Conservation (phyloP, 2,329 filamentous ascomycete genomes). For the Ceratocystis lukuohia region DNA sequence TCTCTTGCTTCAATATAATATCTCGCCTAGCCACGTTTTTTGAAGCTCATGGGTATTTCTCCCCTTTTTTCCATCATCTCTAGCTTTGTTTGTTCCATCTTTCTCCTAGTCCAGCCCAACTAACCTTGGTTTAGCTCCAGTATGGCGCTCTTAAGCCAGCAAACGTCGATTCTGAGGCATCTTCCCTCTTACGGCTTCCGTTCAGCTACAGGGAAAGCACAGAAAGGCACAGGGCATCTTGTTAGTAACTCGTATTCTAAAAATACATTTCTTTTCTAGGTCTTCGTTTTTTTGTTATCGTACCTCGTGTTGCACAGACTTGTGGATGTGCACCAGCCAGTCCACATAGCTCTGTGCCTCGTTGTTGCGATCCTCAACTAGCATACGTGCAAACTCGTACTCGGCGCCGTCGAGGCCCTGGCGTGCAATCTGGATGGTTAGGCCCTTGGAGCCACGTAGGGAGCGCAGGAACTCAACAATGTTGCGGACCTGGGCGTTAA, state of each 20-base stretch:
- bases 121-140: constrained; percentile 29
- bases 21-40: not conserved
- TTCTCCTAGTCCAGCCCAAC: not conserved
- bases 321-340: constrained; percentile 92
- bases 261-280: too few relatives aligned
- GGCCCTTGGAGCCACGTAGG: constrained; percentile 70
- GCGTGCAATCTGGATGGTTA: constrained; percentile 78
- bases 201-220: constrained; percentile 35
- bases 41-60: not conserved
- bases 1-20: too few relatives aligned
- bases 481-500: constrained; percentile 91
- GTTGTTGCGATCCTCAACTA: constrained; percentile 92
- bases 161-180: constrained; percentile 42
- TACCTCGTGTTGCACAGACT: constrained; percentile 81
- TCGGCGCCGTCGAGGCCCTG: constrained; percentile 91
- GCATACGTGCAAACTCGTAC: constrained; percentile 82
- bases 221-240: not conserved
- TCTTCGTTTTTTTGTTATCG: not conserved
- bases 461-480: constrained; percentile 74
- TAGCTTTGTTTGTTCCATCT: too few relatives aligned
- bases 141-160: constrained; percentile 46
- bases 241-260: not conserved
- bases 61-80: too few relatives aligned
- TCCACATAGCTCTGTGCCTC: constrained; percentile 97
- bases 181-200: constrained; percentile 59